Evolutionary conservation across 2,329 filamentous ascomycete genomes (phyloP), one percentile per base, ranked within the genome.

Genomic region (Ophiognomonia clavigignenti-juglandacearum): DNA sequence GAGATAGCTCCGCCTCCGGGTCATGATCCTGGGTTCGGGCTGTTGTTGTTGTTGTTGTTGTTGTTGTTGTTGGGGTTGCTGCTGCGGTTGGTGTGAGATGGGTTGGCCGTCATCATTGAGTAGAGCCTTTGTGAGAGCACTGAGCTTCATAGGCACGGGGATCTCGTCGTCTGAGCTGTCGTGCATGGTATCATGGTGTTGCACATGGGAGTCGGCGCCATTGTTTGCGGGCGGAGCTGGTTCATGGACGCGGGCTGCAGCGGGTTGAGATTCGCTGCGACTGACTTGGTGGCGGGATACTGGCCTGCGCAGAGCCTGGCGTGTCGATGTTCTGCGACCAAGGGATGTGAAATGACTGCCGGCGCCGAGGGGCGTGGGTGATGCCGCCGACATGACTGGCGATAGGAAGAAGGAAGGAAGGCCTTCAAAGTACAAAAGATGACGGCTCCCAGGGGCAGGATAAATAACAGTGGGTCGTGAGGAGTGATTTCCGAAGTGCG

Each of bases 81-180:
- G 16, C 5, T 26, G 29, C 18, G 27, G 41, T 8, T 37, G 41
- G 2, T 36, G 34, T 16, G 4, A 52, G 4, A 53, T 54, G 61
- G 59, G 64, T 32, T 71, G 72, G 48, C 71, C 68, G 45, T 74
- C 72, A 40, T 84, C 80, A 48, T 81, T 80, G 20, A 96, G 75
- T 14, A 96, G 74, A 18, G 89, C 91, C 62, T 93, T 92, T 40
- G 92, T 95, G 56, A 93, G 80, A 58, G 91, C 90, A 63, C 90
- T 96, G 63, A 96, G 86, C 70, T 93, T 95, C 80, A 93, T 89
- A 58, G 90, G 90, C 56, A 88, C 85, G 14, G 87, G 86, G 23
- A 95, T 88, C 67, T 96, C 92, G 60, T 96, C 92, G 67, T 96
- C 92, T 20, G 91, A 96, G 72, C 88, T 96, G 62, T 96, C 91